Evolutionary conservation across 495 filamentous ascomycete genomes (phyloP).

Genomic region (Saxophila tyrrhenica): DNA sequence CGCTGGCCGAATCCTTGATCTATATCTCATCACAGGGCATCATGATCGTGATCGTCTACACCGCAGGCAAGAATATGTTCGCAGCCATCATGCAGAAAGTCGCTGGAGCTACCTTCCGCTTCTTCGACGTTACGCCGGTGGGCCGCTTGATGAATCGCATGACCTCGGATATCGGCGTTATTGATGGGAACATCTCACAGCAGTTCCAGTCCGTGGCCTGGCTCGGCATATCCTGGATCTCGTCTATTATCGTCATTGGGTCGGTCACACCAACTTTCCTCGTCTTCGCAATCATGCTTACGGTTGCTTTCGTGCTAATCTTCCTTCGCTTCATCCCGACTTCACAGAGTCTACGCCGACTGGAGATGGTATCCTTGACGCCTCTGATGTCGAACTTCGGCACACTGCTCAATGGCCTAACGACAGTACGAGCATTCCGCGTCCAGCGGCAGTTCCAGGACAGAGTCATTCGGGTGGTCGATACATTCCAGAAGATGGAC

Average conservation of each 20-base stretch:
- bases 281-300: constrained; percentile 53
- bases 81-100: constrained; percentile 54
- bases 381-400: constrained; percentile 81
- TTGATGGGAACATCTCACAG: constrained; percentile 65
- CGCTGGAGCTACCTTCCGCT: constrained; percentile 69
- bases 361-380: constrained; percentile 75
- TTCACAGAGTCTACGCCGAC: constrained; percentile 66
- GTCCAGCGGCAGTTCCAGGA: constrained; percentile 65
- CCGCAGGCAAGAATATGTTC: constrained; percentile 62
- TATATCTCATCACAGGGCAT: constrained; percentile 44
- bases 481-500: constrained; percentile 82
- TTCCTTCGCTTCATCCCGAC: constrained; percentile 67
- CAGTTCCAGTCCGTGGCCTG: constrained; percentile 57
- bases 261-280: constrained; percentile 64
- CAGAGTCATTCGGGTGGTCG: constrained; percentile 61
- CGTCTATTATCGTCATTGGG: constrained; percentile 62
- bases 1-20: constrained; percentile 43
- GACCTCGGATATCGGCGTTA: constrained; percentile 70
- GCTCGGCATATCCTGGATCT: constrained; percentile 54
- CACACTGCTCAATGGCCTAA: constrained; percentile 63
- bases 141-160: constrained; percentile 79
- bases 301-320: constrained; percentile 49
- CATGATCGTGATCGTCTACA: constrained; percentile 61
- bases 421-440: constrained; percentile 66
- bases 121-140: constrained; percentile 75